Conservation (phyloP, 441 rosid species). For the Corymbia calophylla region DNA sequence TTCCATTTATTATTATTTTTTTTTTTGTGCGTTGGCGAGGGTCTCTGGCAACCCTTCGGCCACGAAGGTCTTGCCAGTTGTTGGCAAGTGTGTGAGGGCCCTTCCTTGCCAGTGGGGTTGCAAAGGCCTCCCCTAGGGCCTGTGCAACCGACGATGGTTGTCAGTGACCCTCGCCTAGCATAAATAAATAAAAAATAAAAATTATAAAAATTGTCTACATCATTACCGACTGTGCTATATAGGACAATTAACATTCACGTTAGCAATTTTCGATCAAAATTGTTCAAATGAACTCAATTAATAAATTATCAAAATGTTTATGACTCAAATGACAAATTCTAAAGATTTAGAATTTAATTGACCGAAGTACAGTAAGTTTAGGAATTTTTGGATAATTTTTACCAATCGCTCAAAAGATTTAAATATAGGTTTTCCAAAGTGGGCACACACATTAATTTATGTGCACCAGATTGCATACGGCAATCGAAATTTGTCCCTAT, state of each 20-base stretch:
- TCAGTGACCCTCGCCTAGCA: accelerated
- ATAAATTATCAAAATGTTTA: too few relatives aligned
- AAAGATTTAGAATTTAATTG: accelerated
- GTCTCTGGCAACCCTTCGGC: background rate
- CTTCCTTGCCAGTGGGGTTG: background rate
- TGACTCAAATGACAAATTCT: too few relatives aligned
- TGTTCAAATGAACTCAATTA: accelerated
- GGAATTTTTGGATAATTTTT: too few relatives aligned
- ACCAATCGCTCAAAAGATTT: background rate
- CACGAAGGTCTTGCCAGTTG: background rate
- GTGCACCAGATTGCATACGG: background rate
- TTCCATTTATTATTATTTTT: too few relatives aligned
- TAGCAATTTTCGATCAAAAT: background rate
- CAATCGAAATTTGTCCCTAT: background rate
- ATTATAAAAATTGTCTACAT: too few relatives aligned
- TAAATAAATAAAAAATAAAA: too few relatives aligned
- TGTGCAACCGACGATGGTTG: background rate
- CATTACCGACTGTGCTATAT: accelerated
- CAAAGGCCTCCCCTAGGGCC: background rate
- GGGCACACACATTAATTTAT: background rate
- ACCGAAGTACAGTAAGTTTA: too few relatives aligned
- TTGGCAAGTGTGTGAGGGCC: too few relatives aligned
- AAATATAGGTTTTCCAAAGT: background rate
- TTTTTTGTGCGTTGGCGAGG: background rate
- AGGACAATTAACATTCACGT: accelerated